Percentiles rank a stretch among this genome's conserved stretches.
Conservation (phyloP, 2,329 filamentous ascomycete species). For the Hymenoscyphus scutula region DNA sequence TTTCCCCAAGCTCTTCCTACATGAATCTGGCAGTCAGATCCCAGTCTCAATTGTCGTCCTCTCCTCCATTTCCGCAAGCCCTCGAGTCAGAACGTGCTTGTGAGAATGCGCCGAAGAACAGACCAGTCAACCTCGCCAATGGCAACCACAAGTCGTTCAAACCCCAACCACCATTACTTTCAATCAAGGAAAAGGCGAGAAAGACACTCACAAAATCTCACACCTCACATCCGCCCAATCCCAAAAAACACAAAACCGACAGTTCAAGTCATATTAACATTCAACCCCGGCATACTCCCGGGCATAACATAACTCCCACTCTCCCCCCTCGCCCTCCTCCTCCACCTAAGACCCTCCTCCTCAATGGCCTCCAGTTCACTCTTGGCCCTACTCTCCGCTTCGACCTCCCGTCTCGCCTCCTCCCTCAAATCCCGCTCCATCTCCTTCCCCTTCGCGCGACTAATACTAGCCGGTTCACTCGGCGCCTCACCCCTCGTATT, state of each 20-base stretch:
- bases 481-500: constrained; percentile 71
- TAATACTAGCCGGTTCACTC: constrained; percentile 42
- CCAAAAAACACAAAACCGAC: background rate
- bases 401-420: constrained; percentile 48
- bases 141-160: too few relatives aligned
- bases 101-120: too few relatives aligned
- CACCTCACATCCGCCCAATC: background rate
- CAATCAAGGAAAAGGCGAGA: background rate
- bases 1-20: too few relatives aligned
- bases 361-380: constrained; percentile 31
- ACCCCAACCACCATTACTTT: too few relatives aligned
- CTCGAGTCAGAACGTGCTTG: too few relatives aligned
- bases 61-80: too few relatives aligned
- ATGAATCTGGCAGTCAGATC: too few relatives aligned
- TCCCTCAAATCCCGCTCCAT: constrained; percentile 49
- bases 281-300: constrained; percentile 37
- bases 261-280: constrained; percentile 23
- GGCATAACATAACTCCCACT: constrained; percentile 36
- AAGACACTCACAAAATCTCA: background rate
- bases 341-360: constrained; percentile 35
- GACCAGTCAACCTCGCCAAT: too few relatives aligned
- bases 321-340: constrained; percentile 35
- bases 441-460: constrained; percentile 55
- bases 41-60: too few relatives aligned
- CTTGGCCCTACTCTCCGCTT: constrained; percentile 42